phyloP scores from a whole-genome alignment of 257 asterid genomes.

The Oldenlandia corymbosa region DNA sequence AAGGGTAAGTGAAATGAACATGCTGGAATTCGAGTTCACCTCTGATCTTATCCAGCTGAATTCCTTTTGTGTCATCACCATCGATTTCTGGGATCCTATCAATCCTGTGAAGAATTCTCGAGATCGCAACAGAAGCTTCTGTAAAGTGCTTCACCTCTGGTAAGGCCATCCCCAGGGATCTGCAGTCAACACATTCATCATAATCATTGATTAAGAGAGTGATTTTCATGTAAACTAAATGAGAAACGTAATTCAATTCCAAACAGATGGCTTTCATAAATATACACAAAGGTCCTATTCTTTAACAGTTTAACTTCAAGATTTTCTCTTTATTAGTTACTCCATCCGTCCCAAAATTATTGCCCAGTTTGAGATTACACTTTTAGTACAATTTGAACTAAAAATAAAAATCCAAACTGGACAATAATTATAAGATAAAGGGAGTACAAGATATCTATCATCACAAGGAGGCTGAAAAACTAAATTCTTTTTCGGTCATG shows the following conservation, averaged over 20 bases:
- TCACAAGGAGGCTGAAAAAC: no score
- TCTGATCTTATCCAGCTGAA: slow-evolving; percentile 32
- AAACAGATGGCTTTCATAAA: neutral
- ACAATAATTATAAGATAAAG: no score
- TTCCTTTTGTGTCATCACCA: slow-evolving; percentile 44
- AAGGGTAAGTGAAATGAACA: slow-evolving; percentile 57
- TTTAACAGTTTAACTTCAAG: no score
- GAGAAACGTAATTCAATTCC: neutral
- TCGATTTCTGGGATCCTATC: slow-evolving; percentile 65
- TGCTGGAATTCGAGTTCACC: slow-evolving; percentile 61
- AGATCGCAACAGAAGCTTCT: slow-evolving; percentile 76
- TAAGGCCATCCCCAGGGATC: slow-evolving; percentile 75
- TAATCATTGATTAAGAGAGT: neutral
- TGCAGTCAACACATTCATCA: slow-evolving; percentile 23
- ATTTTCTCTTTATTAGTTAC: no score
- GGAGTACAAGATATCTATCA: no score
- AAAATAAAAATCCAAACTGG: no score
- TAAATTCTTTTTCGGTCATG: neutral
- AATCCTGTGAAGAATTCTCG: slow-evolving; percentile 59
- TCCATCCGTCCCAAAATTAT: no score
- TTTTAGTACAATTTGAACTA: no score
- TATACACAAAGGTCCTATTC: neutral
- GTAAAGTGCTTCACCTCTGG: slow-evolving; percentile 77
- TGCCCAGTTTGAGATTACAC: no score
- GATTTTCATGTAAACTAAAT: neutral